Conservation (phyloP, 345 rosid genomes). For the Erodium maritimum region DNA sequence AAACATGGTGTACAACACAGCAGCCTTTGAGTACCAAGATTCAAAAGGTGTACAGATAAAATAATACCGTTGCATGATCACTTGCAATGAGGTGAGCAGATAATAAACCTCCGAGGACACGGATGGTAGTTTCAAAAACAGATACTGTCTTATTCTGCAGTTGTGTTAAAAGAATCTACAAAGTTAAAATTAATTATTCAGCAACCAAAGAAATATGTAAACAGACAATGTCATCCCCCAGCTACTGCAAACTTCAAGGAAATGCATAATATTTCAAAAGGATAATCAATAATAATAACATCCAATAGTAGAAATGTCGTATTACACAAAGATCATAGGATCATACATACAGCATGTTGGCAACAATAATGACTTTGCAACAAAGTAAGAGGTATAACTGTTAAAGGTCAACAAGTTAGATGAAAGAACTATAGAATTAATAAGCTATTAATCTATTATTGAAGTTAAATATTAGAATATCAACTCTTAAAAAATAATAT, state of each 20-base stretch:
- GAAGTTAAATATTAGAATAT: background rate
- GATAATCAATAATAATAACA: background rate
- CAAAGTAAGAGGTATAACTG: background rate
- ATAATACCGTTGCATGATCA: slow-evolving; percentile 81
- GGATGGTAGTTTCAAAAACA: slow-evolving; percentile 77
- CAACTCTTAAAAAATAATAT: too few relatives aligned
- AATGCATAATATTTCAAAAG: background rate
- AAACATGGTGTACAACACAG: background rate
- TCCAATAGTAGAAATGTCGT: background rate
- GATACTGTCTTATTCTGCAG: slow-evolving; percentile 96
- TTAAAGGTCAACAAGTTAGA: background rate
- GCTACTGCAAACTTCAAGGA: slow-evolving; percentile 1
- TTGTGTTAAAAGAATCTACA: slow-evolving; percentile 8
- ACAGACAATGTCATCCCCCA: background rate
- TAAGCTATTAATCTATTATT: background rate
- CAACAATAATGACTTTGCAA: background rate
- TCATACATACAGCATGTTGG: background rate
- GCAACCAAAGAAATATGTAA: slow-evolving; percentile 1
- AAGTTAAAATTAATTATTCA: slow-evolving; percentile 8
- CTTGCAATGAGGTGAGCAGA: slow-evolving; percentile 98
- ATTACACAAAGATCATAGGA: background rate
- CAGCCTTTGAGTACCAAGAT: background rate
- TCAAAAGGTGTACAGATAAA: background rate
- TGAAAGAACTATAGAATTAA: background rate
- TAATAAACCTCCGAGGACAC: slow-evolving; percentile 94